Conservation (phyloP, 2,329 filamentous ascomycete species). For the Apiospora aurea region DNA sequence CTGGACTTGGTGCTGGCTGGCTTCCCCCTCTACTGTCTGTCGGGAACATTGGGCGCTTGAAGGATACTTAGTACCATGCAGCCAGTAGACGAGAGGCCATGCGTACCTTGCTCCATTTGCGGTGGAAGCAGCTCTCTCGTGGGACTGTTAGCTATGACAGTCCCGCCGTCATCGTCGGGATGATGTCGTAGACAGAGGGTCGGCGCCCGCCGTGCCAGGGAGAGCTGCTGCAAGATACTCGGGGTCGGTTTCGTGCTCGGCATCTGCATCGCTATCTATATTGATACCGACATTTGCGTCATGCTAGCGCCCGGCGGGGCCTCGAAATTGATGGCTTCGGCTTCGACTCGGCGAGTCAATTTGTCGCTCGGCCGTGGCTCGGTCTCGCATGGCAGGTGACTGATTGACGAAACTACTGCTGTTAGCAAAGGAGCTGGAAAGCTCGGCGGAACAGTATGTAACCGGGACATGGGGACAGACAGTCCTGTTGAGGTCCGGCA, state of each 20-base stretch:
- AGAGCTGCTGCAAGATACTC: neutral
- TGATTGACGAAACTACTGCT: too few relatives aligned
- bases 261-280: neutral
- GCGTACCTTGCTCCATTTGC: too few relatives aligned
- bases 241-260: neutral
- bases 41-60: neutral
- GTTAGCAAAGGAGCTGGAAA: neutral
- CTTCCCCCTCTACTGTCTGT: neutral
- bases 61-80: too few relatives aligned
- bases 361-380: neutral
- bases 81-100: too few relatives aligned
- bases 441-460: neutral
- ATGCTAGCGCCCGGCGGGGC: neutral
- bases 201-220: neutral
- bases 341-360: neutral
- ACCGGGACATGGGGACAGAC: neutral
- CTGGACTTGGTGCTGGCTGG: neutral
- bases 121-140: too few relatives aligned
- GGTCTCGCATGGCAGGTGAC: too few relatives aligned
- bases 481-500: neutral
- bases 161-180: too few relatives aligned
- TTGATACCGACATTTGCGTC: neutral
- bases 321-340: too few relatives aligned
- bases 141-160: too few relatives aligned
- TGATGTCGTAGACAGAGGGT: conserved; percentile 7